phyloP scores from a whole-genome alignment of 208 protist species.

The Tritrichomonas musculus region DNA sequence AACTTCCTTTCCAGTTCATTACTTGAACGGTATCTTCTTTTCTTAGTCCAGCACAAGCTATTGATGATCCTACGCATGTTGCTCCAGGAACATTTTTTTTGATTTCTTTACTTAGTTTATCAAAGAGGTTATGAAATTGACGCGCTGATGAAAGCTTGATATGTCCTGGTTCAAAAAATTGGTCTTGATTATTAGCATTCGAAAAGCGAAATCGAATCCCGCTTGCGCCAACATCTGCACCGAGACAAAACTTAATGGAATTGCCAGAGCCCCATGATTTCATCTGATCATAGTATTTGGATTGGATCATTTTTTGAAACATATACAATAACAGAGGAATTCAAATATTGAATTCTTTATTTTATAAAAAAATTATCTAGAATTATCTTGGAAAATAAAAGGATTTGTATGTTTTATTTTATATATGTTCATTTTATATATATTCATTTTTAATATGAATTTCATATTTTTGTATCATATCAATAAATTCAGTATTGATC shows the following conservation, averaged over 20 bases:
- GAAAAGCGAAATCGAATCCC: background rate
- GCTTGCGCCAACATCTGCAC: conserved; percentile 17
- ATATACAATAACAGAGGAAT: no score
- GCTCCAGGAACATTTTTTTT: background rate
- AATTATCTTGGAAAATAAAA: no score
- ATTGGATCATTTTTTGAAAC: no score
- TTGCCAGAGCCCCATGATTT: background rate
- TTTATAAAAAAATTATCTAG: no score
- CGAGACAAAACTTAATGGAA: background rate
- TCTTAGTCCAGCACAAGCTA: background rate
- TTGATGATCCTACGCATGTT: background rate
- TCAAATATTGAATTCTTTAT: no score
- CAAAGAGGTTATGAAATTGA: background rate
- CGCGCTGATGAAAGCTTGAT: background rate
- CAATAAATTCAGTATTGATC: no score
- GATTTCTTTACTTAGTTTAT: background rate
- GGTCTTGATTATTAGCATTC: background rate
- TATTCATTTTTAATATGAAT: no score
- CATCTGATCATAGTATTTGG: no score
- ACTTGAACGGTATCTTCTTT: background rate
- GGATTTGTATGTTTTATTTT: no score
- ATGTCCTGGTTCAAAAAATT: background rate
- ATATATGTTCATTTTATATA: no score
- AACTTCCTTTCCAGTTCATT: background rate
- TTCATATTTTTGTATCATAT: no score